Evolutionary conservation across 2,329 filamentous ascomycete genomes (phyloP), one percentile per base, ranked within the genome.

Genomic region (Verticillium albo-atrum): DNA sequence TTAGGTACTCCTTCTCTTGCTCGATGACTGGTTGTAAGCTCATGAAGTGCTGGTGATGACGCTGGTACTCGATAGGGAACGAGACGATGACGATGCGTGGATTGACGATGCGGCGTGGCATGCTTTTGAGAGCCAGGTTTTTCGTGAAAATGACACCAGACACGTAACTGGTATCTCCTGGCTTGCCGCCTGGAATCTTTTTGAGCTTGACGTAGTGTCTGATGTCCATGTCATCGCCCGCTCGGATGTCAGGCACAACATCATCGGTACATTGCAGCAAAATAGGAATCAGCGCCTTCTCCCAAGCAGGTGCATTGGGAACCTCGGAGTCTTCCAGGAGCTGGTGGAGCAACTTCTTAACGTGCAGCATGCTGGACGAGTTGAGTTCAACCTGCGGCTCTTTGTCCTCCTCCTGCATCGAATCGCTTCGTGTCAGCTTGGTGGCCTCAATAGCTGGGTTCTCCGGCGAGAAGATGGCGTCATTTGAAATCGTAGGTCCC

Each of bases 61-160:
- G 87, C 60, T 96, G 91, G 72, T 99, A 99, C 71, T 99, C 95
- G 60, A 99, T 91, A 0, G 95, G 88, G 69, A 99, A 99, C 0
- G 92, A 94, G 60, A 99, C 89, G 64, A 99, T 91, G 55, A 97
- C 83, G 62, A 99, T 95, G 32, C 92, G 88, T 3, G 95, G 95
- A 58, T 91, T 89, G 14, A 82, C 74, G 63, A 98, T 95, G 63
- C 87, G 91, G 60, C 95, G 86, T 20, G 91, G 89, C 95, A 99
- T 99, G 73, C 90, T 96, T 72, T 99, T 99, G 57, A 98, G 78
- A 0, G 96, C 95, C 56, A 99, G 79, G 64, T 99, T 99, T 72
- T 99, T 99, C 14, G 92, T 95, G 72, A 99, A 99, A 1, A 99
- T 93, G 9, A 99, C 89, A 0, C 95, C 96, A 10, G 95, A 97